phyloP scores from a whole-genome alignment of 768 basidiomycete species.

The Boletus sensibilis region DNA sequence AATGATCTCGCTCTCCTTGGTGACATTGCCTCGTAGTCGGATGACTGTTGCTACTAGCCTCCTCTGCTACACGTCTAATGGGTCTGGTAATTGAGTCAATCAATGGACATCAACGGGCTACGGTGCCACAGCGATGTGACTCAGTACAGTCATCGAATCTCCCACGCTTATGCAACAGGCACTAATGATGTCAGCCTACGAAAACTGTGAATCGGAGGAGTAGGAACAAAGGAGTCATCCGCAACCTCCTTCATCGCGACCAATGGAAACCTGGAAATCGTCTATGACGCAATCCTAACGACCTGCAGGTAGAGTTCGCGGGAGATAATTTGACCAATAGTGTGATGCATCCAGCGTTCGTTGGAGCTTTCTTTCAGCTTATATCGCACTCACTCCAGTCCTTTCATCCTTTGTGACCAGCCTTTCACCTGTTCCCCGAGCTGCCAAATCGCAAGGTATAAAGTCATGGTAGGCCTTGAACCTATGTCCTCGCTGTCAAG shows the following conservation, averaged over 20 bases:
- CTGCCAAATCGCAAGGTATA: conserved; percentile 22
- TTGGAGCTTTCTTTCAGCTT: conserved; percentile 20
- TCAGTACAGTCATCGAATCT: neutral
- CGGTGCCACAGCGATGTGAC: too few species aligned
- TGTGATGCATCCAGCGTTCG: neutral
- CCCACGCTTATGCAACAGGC: conserved; percentile 9
- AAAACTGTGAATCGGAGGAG: neutral
- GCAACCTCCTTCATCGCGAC: conserved; percentile 1
- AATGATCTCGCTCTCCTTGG: too few species aligned
- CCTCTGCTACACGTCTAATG: neutral
- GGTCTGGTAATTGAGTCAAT: too few species aligned
- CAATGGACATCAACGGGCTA: too few species aligned
- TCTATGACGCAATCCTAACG: conserved; percentile 12
- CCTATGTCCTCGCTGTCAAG: neutral
- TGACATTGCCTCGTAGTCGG: too few species aligned
- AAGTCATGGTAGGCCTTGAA: conserved; percentile 18
- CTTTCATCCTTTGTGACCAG: conserved; percentile 26
- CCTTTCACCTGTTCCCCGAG: conserved; percentile 9
- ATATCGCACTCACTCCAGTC: conserved; percentile 1
- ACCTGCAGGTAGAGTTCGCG: conserved; percentile 1
- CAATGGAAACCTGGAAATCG: neutral
- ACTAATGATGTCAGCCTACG: conserved; percentile 8
- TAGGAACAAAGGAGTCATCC: conserved; percentile 20
- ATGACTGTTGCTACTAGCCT: neutral
- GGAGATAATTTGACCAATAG: neutral